Evolutionary conservation across 192 early-diverging fungal species (phyloP).

Genomic region (Thoreauomyces humboldtii): DNA sequence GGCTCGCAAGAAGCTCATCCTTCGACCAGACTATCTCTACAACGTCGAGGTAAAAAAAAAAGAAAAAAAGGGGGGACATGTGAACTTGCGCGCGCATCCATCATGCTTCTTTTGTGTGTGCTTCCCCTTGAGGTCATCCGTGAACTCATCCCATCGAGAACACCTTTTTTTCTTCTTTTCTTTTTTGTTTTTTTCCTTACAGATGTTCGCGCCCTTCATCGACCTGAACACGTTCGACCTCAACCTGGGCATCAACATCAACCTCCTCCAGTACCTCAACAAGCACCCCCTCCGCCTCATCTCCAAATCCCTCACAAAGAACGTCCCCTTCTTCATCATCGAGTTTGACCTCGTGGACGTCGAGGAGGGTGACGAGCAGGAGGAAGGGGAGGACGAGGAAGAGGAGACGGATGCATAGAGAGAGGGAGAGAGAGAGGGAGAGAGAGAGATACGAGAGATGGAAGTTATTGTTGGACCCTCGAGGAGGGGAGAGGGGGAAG

Average conservation of each 20-base stretch:
- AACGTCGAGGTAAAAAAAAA: constrained; percentile 65
- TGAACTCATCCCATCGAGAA: no score
- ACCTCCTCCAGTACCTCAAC: constrained; percentile 43
- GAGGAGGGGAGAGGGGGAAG: no score
- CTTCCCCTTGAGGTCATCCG: no score
- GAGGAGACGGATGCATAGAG: not conserved
- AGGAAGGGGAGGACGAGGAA: not conserved
- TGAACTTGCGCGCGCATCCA: no score
- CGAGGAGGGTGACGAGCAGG: not conserved
- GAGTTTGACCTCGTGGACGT: constrained; percentile 49
- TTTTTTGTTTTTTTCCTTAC: not conserved
- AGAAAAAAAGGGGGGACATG: no score
- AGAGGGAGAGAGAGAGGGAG: no score
- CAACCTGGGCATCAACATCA: constrained; percentile 51
- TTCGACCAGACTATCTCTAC: constrained; percentile 69
- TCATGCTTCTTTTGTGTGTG: no score
- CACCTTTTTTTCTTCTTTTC: no score
- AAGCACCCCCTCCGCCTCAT: constrained; percentile 72
- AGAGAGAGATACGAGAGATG: no score
- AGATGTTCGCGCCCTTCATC: constrained; percentile 66
- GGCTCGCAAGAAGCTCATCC: constrained; percentile 44
- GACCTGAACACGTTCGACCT: constrained; percentile 51
- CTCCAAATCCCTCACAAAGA: constrained; percentile 60
- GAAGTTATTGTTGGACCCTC: no score
- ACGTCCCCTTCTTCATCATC: constrained; percentile 65